Percentiles rank a stretch among this genome's conserved stretches.
phyloP scores from a whole-genome alignment of 768 basidiomycete species.

The Krasilnikovozyma curviuscula region DNA sequence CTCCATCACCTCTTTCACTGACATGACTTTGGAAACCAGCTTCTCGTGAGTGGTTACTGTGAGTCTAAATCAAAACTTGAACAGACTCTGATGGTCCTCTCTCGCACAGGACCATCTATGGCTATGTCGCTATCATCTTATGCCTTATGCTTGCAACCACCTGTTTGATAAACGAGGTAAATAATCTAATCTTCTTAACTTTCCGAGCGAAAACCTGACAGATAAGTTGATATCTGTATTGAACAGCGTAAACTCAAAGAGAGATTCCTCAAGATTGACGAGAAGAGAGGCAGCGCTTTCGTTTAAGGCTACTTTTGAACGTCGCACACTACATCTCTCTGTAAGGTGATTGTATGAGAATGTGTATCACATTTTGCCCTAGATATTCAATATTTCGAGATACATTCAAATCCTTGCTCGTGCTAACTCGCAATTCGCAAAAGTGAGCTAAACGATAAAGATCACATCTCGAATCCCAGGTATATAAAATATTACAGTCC shows the following conservation, averaged over 20 bases:
- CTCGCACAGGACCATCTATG: slow-evolving; percentile 36
- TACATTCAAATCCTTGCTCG: no score
- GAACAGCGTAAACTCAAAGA: slow-evolving; percentile 54
- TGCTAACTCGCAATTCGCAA: no score
- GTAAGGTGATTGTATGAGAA: no score
- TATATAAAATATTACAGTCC: no score
- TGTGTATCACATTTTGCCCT: no score
- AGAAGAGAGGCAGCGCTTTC: slow-evolving; percentile 69
- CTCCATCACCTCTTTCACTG: slow-evolving; percentile 33
- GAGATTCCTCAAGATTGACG: slow-evolving; percentile 74
- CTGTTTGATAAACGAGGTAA: slow-evolving; percentile 66
- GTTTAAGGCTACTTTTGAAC: no score
- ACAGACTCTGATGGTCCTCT: not conserved
- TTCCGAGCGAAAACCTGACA: not conserved
- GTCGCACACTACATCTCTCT: no score
- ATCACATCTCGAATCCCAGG: no score
- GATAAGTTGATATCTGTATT: not conserved
- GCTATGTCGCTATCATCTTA: slow-evolving; percentile 61
- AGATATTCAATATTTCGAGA: no score
- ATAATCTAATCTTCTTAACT: slow-evolving; percentile 1
- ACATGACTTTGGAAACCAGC: slow-evolving; percentile 53
- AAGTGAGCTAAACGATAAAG: no score
- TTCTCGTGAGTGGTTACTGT: slow-evolving; percentile 48
- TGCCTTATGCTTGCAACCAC: slow-evolving; percentile 57
- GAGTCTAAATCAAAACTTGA: not conserved